Base-by-base conservation (phyloP, 2,329 filamentous ascomycete species). In the Trichoderma guizhouense region DNA sequence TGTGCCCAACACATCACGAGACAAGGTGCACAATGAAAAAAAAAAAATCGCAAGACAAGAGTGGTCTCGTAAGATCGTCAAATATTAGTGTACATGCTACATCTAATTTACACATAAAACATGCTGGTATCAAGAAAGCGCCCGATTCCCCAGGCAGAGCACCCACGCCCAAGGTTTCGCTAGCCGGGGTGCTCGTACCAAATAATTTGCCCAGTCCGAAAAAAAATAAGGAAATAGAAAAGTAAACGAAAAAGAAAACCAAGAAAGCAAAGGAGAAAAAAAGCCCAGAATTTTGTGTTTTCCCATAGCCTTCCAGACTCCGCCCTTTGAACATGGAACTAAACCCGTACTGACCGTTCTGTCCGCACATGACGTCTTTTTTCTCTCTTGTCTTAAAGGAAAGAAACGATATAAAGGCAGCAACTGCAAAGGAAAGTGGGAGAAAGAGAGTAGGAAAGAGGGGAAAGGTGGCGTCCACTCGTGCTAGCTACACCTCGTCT, bases 101-200 rank as follows among this genome's bases (percentile, higher is more conserved):
- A 66, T 61, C 62, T 71, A 71, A 64, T 67, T 32, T 71, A 71
- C 69, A 71, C 55, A 39, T 62, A 66, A 39, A 71, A 65, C 60
- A 62, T 57, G 43, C 15, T 71, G 69, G 60, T 71, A 64, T 65
- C 61, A 65, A 71, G 32, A 61, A 66, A 68, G 65, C 53, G 53
- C 65, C 65, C 51, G 43, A 15, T 43, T 58, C 24, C 57, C 61
- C 47, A 43, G 34, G 53, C 65, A 68, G 34, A 43, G n/a, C 24
- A 43, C 24, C 34, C 53, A 8, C 30, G 32, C 47, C 43, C 18
- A n/a, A n/a, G 34, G 18, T 18, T 28, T 68, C 34, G 34, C 53
- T 24, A 21, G 43, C 65, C 11, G 18, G 5, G 53, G 18, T 39
- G 65, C 36, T 60, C 65, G n/a, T 68, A 55, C 65, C 65, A 43